phyloP scores from a whole-genome alignment of 148 eudicot genomes.

The Selenicereus undatus region DNA sequence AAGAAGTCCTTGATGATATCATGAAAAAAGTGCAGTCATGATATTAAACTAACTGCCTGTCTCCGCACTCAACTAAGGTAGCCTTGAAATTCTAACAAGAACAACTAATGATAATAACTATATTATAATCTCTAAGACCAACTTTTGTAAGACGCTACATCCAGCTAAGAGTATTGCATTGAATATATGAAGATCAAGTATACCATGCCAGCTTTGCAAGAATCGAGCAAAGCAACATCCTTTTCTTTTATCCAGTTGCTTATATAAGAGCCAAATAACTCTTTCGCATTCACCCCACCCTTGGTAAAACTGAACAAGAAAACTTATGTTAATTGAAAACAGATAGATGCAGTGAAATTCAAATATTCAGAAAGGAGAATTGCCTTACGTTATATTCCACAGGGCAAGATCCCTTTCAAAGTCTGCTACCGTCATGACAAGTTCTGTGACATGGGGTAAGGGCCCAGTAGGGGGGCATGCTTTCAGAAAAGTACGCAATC shows the following conservation, averaged over 20 bases:
- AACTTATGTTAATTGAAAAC: not conserved
- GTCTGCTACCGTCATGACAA: slow-evolving; percentile 34
- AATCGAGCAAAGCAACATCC: slow-evolving; percentile 32
- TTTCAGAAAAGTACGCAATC: slow-evolving; percentile 33
- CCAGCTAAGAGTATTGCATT: not conserved
- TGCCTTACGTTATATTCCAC: slow-evolving; percentile 39
- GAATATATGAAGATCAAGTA: not conserved
- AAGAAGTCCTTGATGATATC: not conserved
- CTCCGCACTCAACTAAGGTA: not conserved
- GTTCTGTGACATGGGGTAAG: slow-evolving; percentile 30
- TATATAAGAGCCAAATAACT: slow-evolving; percentile 32
- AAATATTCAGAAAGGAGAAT: not conserved
- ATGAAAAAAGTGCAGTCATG: not conserved
- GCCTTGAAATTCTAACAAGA: not conserved
- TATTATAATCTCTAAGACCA: not conserved
- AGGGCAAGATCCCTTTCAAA: slow-evolving; percentile 38
- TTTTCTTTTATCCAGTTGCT: slow-evolving; percentile 42
- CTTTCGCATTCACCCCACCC: slow-evolving; percentile 36
- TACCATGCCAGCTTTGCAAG: slow-evolving; percentile 30
- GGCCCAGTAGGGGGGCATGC: slow-evolving; percentile 31
- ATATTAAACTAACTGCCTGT: not conserved
- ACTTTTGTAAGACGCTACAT: not conserved
- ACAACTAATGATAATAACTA: not conserved
- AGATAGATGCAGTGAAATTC: not conserved
- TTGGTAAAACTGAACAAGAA: slow-evolving; percentile 29